Evolutionary conservation across 805 yeast species (phyloP).

Genomic region (Kluyveromyces lactis): DNA sequence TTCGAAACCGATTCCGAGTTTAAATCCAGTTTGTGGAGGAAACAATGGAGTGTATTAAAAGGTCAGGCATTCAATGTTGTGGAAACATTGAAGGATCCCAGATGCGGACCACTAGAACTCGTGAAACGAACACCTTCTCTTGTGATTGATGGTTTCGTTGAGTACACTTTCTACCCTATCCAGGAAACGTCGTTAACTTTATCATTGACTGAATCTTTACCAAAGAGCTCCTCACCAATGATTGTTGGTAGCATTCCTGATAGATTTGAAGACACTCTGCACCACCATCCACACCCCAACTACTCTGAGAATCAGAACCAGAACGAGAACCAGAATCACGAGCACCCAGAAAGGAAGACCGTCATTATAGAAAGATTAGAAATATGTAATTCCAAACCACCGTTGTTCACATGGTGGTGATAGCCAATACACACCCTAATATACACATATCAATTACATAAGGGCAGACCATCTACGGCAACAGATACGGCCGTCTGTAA

Average conservation of each 20-base stretch:
- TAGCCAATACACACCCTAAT: neutral
- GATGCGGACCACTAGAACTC: constrained; percentile 61
- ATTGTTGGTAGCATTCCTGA: constrained; percentile 11
- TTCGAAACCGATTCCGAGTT: constrained; percentile 53
- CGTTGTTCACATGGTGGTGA: constrained; percentile 62
- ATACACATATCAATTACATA: neutral
- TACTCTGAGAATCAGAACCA: constrained; percentile 8
- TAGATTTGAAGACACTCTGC: constrained; percentile 23
- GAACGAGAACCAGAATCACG: neutral
- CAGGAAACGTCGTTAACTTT: neutral
- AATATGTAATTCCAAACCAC: constrained; percentile 45
- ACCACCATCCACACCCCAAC: constrained; percentile 23
- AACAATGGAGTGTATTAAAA: constrained; percentile 62
- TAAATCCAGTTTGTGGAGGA: constrained; percentile 55
- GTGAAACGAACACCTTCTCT: constrained; percentile 49
- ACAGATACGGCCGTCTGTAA: too few species aligned
- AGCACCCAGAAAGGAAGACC: constrained; percentile 31
- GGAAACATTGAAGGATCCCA: constrained; percentile 47
- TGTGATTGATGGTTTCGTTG: constrained; percentile 50
- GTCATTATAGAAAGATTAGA: constrained; percentile 51
- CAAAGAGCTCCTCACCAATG: constrained; percentile 16
- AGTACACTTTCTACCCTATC: neutral
- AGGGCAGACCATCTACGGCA: too few species aligned
- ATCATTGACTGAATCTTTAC: constrained; percentile 33
- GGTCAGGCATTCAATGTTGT: constrained; percentile 75